Evolutionary conservation across 208 protist species (phyloP).

Genomic region (Wallacemonas sp.): DNA sequence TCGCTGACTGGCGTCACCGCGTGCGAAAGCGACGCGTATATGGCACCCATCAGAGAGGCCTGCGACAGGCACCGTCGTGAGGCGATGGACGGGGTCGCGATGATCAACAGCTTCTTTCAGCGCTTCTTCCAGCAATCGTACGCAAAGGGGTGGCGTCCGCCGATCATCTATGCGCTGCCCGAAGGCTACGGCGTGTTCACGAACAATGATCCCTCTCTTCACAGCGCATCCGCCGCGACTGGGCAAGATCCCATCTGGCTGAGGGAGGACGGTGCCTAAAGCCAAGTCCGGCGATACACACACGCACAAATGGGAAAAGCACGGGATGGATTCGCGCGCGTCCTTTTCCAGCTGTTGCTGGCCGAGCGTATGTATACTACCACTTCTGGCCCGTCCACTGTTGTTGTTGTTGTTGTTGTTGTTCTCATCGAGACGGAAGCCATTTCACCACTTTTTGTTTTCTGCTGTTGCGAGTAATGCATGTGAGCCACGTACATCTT

Average conservation of each 20-base stretch:
- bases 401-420: no score
- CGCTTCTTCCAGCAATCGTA: conserved; percentile 19
- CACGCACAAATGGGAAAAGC: no score
- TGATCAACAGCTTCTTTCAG: conserved; percentile 34
- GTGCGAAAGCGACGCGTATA: conserved; percentile 26
- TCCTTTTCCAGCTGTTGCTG: no score
- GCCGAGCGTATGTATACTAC: no score
- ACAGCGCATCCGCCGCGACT: background rate
- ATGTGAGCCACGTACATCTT: no score
- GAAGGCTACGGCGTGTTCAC: conserved; percentile 54
- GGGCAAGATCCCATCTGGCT: background rate
- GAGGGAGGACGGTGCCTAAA: no score
- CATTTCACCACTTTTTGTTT: no score
- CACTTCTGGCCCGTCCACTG: no score
- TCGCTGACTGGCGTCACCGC: conserved; percentile 36
- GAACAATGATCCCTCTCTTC: conserved; percentile 70
- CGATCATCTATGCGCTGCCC: conserved; percentile 35
- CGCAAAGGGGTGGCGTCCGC: conserved; percentile 18
- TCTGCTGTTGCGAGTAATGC: no score
- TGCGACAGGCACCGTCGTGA: background rate
- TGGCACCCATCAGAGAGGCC: conserved; percentile 12
- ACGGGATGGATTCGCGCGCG: no score
- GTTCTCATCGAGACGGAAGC: no score
- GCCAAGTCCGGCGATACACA: background rate
- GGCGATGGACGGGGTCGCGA: background rate